A percentile compares a stretch with the other conserved stretches of the same genome.
phyloP scores from a whole-genome alignment of 495 filamentous ascomycete genomes.

The Trichoderma parareesei region DNA sequence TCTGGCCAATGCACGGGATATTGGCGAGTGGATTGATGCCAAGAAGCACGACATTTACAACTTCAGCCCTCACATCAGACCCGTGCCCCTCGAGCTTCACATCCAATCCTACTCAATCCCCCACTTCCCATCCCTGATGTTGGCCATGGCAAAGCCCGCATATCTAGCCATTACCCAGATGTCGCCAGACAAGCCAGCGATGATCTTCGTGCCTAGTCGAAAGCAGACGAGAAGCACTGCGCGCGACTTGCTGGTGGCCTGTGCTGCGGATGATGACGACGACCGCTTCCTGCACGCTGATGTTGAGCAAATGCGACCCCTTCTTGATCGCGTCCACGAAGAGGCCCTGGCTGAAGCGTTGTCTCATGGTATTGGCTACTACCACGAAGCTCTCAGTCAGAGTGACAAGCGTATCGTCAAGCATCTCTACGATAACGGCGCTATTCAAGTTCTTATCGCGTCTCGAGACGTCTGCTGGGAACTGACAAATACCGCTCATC shows the following conservation, averaged over 20 bases:
- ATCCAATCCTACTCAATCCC: conserved; percentile 94
- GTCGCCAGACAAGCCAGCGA: conserved; percentile 77
- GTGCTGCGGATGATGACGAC: conserved; percentile 81
- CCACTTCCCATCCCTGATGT: conserved; percentile 95
- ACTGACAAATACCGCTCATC: conserved; percentile 73
- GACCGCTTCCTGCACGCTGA: conserved; percentile 85
- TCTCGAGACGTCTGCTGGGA: conserved; percentile 98
- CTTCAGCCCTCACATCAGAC: conserved; percentile 86
- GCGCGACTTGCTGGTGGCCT: conserved; percentile 78
- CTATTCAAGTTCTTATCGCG: conserved; percentile 86
- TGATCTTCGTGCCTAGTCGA: conserved; percentile 85
- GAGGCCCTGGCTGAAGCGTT: conserved; percentile 79
- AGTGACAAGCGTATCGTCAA: conserved; percentile 91
- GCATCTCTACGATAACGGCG: conserved; percentile 83
- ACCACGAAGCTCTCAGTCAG: conserved; percentile 81
- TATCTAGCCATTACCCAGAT: conserved; percentile 79
- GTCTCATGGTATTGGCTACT: conserved; percentile 95
- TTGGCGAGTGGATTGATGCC: conserved; percentile 99
- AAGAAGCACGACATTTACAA: conserved; percentile 98
- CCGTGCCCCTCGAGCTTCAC: conserved; percentile 83
- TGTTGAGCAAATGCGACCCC: conserved; percentile 67
- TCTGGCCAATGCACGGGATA: conserved; percentile 83
- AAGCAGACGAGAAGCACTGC: conserved; percentile 88
- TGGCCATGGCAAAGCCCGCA: conserved; percentile 92
- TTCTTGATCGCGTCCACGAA: conserved; percentile 76